Base-by-base conservation (phyloP, 768 basidiomycete species). In the Pleurotus eryngii region DNA sequence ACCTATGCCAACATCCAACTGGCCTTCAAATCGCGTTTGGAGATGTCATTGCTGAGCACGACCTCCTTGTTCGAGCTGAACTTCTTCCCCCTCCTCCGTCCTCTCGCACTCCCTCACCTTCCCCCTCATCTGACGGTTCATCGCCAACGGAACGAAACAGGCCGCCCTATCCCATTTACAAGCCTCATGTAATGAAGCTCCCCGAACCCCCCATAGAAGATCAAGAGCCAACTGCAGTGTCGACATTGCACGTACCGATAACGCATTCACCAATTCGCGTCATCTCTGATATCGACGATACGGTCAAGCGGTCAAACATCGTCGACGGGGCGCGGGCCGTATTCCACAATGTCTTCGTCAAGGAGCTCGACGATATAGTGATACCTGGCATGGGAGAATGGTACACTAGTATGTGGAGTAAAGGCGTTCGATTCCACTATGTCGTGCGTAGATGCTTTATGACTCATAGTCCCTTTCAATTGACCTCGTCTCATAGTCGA, bases 261-360 rank as follows among this genome's bases (percentile, higher is more conserved):
- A 82, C 87, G 0, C 74, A 85, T 63, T 80, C 82, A 2, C 80
- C 81, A 1, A 70, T 95, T 12, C 85, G 92, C 15, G 82, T 96
- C 55, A 87, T 98, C 12, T 95, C 93, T 6, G 95, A 98, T 64
- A 89, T 98, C 43, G 95, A 98, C 65, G 95, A 98, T 70, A 98
- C 95, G 0, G 79, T 97, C 57, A 95, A 95, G 66, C 66, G 79
- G 22, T 87, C 93, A 0, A 85, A 87, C 46, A 79, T 99, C n/a
- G 65, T 88, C 4, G 76, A 78, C 2, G 96, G 96, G 0, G 86
- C 92, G 0, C 80, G 93, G 42, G 77, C 86, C 1, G 86, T 92
- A 3, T 97, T 98, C 69, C 80, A 87, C 56, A 96, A 95, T 65
- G 94, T 96, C 0, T 98, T 99, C 60, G 93, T 93, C 14, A 88